Base-by-base conservation (phyloP, 176 grass and related monocot species). In the Paspalum notatum region DNA sequence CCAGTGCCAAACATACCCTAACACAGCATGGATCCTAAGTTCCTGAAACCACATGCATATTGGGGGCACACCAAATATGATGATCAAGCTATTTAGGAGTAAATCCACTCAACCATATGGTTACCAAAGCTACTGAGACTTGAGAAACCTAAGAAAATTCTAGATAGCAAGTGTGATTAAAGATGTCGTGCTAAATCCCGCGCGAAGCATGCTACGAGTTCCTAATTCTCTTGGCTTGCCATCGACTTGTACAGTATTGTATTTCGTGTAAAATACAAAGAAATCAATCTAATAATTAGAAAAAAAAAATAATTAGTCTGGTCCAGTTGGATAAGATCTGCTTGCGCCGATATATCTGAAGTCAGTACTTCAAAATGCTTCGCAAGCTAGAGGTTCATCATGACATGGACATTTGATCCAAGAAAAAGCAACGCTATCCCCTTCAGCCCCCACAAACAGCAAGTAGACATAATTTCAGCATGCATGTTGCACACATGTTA, bases 361-460 rank as follows among this genome's bases (percentile, higher is more conserved):
- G 52, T 53, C 68, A 68, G 44, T 4, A 27, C 26, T 68, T 38
- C 60, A 6, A 79, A 4, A 25, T 49, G 11, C 59, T 39, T 65
- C 18, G 26, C 45, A 14, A 20, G 24, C 55, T 39, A 65, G 37
- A 47, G 5, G 22, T 51, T 53, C 48, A 54, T 53, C 76, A 16
- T 67, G 62, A 67, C 63, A 68, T 26, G 37, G 62, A 55, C 48
- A 51, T 40, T 64, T 78, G 9, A 51, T 63, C 6, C 20, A 62
- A 25, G 2, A 50, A 77, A 46, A 13, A 32, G 32, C 32, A 32
- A 32, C 1, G 32, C 32, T 3, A 32, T 32, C 32, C 32, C 32
- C 32, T 32, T 32, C 32, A 32, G 32, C 32, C 32, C 32, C 32
- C 32, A 32, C 32, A 32, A 2, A 32, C 32, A 32, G 32, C 32